These are phyloP conservation scores for Apiospora malaysiana DNA, from an alignment of 2,329 filamentous ascomycete genomes.

Conservation along the genomic window DNA sequence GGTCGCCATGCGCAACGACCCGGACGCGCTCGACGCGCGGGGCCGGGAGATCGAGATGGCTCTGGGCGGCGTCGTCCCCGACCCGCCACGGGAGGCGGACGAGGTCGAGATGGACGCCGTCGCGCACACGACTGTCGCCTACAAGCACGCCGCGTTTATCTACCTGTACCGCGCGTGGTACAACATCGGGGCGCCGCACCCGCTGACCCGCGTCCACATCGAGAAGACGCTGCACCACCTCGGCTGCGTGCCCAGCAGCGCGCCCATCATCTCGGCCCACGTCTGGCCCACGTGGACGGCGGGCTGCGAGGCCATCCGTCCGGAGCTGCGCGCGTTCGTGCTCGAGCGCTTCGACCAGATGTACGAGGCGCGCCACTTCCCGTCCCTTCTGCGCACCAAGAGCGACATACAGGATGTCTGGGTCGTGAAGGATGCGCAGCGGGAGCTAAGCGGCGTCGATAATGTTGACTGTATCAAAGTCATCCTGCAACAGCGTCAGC, in stretches of 20 bases:
- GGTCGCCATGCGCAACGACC: constrained; percentile 26
- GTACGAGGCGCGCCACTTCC: constrained; percentile 38
- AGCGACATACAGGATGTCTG: constrained; percentile 40
- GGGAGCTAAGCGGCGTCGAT: constrained; percentile 36
- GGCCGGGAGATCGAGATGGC: constrained; percentile 27
- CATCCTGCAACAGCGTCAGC: constrained; percentile 32
- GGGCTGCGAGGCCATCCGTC: constrained; percentile 39
- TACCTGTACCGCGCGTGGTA: constrained; percentile 40
- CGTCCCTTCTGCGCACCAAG: constrained; percentile 36
- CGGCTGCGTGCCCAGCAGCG: constrained; percentile 32
- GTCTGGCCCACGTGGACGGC: constrained; percentile 42
- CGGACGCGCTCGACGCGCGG: constrained; percentile 24
- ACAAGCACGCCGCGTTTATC: constrained; percentile 39
- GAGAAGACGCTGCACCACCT: constrained; percentile 36
- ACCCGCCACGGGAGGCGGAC: constrained; percentile 24
- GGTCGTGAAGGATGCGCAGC: constrained; percentile 37
- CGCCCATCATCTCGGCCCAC: constrained; percentile 38
- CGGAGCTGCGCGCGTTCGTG: constrained; percentile 31
- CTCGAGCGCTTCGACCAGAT: constrained; percentile 34
- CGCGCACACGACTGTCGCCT: constrained; percentile 37
- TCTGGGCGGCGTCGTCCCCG: constrained; percentile 21
- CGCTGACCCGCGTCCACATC: constrained; percentile 26
- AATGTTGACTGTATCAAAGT: constrained; percentile 39
- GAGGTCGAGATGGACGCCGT: constrained; percentile 25
- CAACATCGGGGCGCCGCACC: constrained; percentile 27